Percentiles rank a stretch among this genome's conserved stretches.
These are phyloP conservation scores for Apiospora malaysiana DNA, from an alignment of 2,329 filamentous ascomycete species.

Conservation along the genomic window DNA sequence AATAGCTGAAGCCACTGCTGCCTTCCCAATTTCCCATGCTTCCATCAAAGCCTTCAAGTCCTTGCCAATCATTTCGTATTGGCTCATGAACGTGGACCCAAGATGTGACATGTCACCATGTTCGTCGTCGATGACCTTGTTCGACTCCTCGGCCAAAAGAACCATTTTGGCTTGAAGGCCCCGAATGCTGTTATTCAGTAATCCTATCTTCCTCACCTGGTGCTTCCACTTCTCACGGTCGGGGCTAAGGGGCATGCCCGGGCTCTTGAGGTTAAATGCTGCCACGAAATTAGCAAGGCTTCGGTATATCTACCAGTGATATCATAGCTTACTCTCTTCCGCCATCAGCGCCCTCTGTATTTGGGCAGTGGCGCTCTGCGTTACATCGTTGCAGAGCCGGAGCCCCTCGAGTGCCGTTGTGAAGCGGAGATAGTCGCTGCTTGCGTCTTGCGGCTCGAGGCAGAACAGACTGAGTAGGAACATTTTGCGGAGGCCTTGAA, in stretches of 20 bases:
- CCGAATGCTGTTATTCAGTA: slow-evolving; percentile 87
- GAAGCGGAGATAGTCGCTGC: slow-evolving; percentile 80
- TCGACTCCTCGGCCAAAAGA: slow-evolving; percentile 87
- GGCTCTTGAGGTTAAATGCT: slow-evolving; percentile 54
- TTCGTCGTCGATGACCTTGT: slow-evolving; percentile 72
- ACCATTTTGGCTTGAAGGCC: slow-evolving; percentile 95
- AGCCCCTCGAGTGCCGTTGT: slow-evolving; percentile 78
- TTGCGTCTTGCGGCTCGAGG: slow-evolving; percentile 80
- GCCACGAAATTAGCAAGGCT: slow-evolving; percentile 24
- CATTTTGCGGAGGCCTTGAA: slow-evolving; percentile 82
- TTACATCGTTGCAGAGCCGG: slow-evolving; percentile 65
- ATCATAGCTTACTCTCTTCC: slow-evolving; percentile 71
- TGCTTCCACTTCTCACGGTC: slow-evolving; percentile 83
- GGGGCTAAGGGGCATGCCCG: slow-evolving; percentile 69
- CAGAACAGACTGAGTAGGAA: slow-evolving; percentile 89
- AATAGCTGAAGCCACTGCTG: slow-evolving; percentile 81
- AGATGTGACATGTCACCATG: slow-evolving; percentile 76
- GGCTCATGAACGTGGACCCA: slow-evolving; percentile 77
- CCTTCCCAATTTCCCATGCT: slow-evolving; percentile 87
- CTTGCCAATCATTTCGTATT: slow-evolving; percentile 93
- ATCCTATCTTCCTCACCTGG: slow-evolving; percentile 86
- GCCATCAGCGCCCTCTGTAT: slow-evolving; percentile 48
- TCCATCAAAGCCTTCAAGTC: slow-evolving; percentile 82
- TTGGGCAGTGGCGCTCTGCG: slow-evolving; percentile 38
- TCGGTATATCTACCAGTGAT: not conserved